Percentiles rank a stretch among this genome's conserved stretches.
These are phyloP conservation scores for Hygrophoropsis aurantiaca DNA, from an alignment of 768 basidiomycete species.

Conservation along the genomic window DNA sequence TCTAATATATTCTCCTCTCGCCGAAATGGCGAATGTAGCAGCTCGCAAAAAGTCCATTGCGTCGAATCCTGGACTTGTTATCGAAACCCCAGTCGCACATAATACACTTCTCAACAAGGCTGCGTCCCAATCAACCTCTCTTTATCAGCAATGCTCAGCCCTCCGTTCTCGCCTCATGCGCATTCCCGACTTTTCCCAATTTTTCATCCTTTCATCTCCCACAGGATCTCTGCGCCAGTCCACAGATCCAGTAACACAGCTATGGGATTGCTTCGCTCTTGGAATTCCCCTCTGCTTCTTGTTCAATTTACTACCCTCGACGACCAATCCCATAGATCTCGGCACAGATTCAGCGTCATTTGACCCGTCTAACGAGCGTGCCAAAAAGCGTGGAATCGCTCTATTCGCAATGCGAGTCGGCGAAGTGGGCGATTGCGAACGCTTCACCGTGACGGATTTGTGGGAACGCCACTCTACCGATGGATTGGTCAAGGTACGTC, in stretches of 20 bases:
- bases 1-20: constrained; percentile 13
- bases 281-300: constrained; percentile 95
- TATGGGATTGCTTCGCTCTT: constrained; percentile 92
- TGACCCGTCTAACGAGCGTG: constrained; percentile 73
- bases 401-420: constrained; percentile 89
- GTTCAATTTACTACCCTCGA: constrained; percentile 80
- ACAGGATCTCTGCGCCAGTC: constrained; percentile 66
- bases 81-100: constrained; percentile 73
- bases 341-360: constrained; percentile 65
- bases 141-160: constrained; percentile 89
- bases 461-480: constrained; percentile 91
- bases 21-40: constrained; percentile 50
- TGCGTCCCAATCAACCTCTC: constrained; percentile 82
- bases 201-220: constrained; percentile 61
- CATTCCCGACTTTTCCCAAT: constrained; percentile 69
- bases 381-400: constrained; percentile 88
- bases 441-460: constrained; percentile 89
- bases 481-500: constrained; percentile 87
- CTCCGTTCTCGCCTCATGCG: constrained; percentile 76
- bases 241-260: constrained; percentile 89
- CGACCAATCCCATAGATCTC: constrained; percentile 45
- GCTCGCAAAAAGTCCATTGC: constrained; percentile 81
- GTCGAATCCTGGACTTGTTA: constrained; percentile 60
- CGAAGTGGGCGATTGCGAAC: constrained; percentile 66
- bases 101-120: constrained; percentile 91